Conservation (phyloP, 2,329 filamentous ascomycete genomes). For the Stachybotrys echinatus region DNA sequence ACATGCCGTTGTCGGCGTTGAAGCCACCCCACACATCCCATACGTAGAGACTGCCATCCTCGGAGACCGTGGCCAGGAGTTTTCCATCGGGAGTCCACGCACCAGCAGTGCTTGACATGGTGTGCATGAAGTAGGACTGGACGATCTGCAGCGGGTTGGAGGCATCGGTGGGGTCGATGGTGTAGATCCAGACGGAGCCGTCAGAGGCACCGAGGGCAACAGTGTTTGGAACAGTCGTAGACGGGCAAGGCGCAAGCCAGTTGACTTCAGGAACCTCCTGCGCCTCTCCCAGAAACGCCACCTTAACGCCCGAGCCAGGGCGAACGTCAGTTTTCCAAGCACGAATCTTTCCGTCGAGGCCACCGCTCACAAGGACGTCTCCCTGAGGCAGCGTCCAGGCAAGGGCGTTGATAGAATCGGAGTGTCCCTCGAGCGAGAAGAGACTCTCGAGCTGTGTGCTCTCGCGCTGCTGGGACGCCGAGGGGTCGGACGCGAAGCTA, state of each 20-base stretch:
- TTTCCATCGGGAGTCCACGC: conserved; percentile 85
- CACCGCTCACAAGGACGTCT: conserved; percentile 80
- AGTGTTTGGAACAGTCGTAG: conserved; percentile 67
- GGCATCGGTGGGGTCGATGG: conserved; percentile 62
- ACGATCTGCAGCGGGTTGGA: conserved; percentile 68
- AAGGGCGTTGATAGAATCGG: conserved; percentile 83
- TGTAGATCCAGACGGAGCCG: conserved; percentile 93
- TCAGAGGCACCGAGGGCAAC: conserved; percentile 85
- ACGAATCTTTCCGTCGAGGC: conserved; percentile 77
- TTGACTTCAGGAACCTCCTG: conserved; percentile 95
- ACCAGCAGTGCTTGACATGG: conserved; percentile 78
- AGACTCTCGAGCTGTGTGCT: conserved; percentile 59
- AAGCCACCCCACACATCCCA: conserved; percentile 87
- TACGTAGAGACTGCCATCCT: conserved; percentile 84
- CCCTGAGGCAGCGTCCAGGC: conserved; percentile 79
- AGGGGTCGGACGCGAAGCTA: conserved; percentile 65
- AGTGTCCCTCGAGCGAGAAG: conserved; percentile 80
- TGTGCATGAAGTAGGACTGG: conserved; percentile 90
- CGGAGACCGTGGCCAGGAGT: conserved; percentile 80
- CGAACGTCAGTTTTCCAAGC: conserved; percentile 55
- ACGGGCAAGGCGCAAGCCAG: conserved; percentile 77
- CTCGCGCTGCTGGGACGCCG: conserved; percentile 46
- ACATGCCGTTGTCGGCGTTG: conserved; percentile 52
- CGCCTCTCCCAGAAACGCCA: conserved; percentile 66
- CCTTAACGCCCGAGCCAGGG: conserved; percentile 39